Conservation (phyloP, 2,329 filamentous ascomycete species). For the Epichloe sylvatica region DNA sequence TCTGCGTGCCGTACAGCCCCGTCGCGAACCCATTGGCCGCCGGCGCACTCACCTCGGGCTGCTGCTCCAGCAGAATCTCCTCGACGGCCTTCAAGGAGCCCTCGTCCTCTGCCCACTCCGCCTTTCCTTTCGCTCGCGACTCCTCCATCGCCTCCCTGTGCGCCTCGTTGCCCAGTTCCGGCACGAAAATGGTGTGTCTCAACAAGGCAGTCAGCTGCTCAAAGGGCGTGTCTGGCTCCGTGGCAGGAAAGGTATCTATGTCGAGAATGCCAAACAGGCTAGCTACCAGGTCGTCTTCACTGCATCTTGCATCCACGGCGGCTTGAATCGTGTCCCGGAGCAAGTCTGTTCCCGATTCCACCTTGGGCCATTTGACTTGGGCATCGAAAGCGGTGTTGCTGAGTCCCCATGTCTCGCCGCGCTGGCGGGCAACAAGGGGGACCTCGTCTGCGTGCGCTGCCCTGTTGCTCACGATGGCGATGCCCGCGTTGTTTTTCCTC, state of each 20-base stretch:
- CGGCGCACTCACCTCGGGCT: constrained; percentile 21
- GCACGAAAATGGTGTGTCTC: constrained; percentile 48
- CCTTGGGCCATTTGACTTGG: constrained; percentile 45
- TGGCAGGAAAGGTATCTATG: constrained; percentile 38
- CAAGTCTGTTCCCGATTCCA: constrained; percentile 36
- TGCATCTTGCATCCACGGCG: constrained; percentile 21
- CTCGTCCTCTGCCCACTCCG: constrained; percentile 20
- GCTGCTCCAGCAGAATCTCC: constrained; percentile 21
- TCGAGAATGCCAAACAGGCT: constrained; percentile 42
- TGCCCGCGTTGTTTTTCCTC: constrained; percentile 30
- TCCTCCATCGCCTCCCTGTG: constrained; percentile 32
- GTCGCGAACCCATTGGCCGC: constrained; percentile 32
- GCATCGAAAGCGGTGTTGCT: constrained; percentile 48
- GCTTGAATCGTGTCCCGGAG: constrained; percentile 29
- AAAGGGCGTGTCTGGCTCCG: constrained; percentile 29
- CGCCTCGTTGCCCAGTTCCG: constrained; percentile 36
- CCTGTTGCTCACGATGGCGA: constrained; percentile 51
- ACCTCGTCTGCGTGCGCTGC: constrained; percentile 38
- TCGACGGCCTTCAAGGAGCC: constrained; percentile 25
- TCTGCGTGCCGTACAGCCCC: constrained; percentile 50
- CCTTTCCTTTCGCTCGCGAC: constrained; percentile 23
- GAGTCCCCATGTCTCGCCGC: constrained; percentile 41
- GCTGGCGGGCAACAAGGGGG: constrained; percentile 40
- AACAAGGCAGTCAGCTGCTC: constrained; percentile 40
- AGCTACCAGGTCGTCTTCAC: constrained; percentile 35